Conservation (phyloP, 2,329 filamentous ascomycete genomes). For the Colletotrichum simmondsii region DNA sequence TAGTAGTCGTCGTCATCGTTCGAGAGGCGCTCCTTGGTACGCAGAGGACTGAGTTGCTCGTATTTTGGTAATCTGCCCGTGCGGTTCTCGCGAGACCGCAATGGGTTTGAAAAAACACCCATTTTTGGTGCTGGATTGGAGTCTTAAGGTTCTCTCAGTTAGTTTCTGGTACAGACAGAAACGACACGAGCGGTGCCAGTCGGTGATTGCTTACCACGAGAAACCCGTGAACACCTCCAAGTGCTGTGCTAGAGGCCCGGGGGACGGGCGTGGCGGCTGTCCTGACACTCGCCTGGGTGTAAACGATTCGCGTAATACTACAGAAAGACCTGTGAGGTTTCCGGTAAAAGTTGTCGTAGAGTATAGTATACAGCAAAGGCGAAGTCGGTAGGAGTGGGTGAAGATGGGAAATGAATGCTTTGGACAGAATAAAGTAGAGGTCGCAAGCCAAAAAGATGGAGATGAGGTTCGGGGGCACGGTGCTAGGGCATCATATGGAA, state of each 20-base stretch:
- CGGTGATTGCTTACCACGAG: constrained; percentile 10
- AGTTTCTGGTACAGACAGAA: background rate
- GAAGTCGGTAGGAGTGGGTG: constrained; percentile 2
- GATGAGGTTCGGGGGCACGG: constrained; percentile 24
- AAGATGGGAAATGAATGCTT: background rate
- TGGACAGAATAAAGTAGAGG: constrained; percentile 7
- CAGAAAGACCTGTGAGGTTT: background rate
- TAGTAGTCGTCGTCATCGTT: constrained; percentile 61
- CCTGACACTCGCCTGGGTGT: background rate
- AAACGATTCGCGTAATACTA: background rate
- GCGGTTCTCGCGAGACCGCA: constrained; percentile 58
- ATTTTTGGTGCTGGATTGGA: constrained; percentile 47
- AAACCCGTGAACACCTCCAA: background rate
- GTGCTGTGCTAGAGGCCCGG: background rate
- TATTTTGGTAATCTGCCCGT: constrained; percentile 60
- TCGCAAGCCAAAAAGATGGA: constrained; percentile 23
- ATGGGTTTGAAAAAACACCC: constrained; percentile 60
- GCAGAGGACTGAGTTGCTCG: constrained; percentile 49
- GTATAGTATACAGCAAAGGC: constrained; percentile 5
- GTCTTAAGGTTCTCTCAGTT: constrained; percentile 2
- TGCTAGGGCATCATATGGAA: constrained; percentile 34
- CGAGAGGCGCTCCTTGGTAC: constrained; percentile 61
- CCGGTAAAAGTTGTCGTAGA: constrained; percentile 9
- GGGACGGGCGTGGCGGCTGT: background rate
- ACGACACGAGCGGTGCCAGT: background rate